Evolutionary conservation across 441 rosid genomes (phyloP), one percentile per base, ranked within the genome.

Genomic region (Biscutella auriculata): DNA sequence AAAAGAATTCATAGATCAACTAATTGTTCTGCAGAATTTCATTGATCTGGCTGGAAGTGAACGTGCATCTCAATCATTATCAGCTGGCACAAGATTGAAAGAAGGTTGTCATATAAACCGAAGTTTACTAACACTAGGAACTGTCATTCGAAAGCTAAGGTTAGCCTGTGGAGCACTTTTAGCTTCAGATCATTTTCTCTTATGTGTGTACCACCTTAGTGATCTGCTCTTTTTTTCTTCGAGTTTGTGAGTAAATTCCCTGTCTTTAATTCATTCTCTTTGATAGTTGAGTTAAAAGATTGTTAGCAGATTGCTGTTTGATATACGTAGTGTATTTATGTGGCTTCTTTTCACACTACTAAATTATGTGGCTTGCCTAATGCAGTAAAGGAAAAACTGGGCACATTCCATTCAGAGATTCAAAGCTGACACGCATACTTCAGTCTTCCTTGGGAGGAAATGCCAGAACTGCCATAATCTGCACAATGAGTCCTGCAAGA

Each of bases 31-130:
- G 62, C 77, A 82, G 88, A 85, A 80, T 71, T 82, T 85, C 53
- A 49, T 82, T 66, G 93, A 85, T 81, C 87, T 85, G 10, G 93
- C 88, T 3, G 87, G 88, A 74, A 82, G 93, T 70, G 93, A 85
- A 66, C 88, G 83, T 66, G 88, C 86, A 53, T 85, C 93, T 68
- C 88, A 85, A 71, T 74, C 88, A 45, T 62, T 76, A 70, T 80
- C 88, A 21, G 87, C 82, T 67, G 85, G 87, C 51, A 71, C 87
- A 26, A 69, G 93, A 66, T 67, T 85, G 78, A 82, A 85, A 76
- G 88, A 85, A 73, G 87, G 93, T 36, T 77, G 77, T 74, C 93
- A 85, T 65, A 82, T 82, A 45, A 85, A 85, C 67, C 77, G 82
- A 48, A 82, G 88, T 65, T 73, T 85, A 73, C 75, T 82, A 47